These are phyloP conservation scores for Geotrichum klebahnii DNA, from an alignment of 1,139 yeast genomes.

Conservation along the genomic window DNA sequence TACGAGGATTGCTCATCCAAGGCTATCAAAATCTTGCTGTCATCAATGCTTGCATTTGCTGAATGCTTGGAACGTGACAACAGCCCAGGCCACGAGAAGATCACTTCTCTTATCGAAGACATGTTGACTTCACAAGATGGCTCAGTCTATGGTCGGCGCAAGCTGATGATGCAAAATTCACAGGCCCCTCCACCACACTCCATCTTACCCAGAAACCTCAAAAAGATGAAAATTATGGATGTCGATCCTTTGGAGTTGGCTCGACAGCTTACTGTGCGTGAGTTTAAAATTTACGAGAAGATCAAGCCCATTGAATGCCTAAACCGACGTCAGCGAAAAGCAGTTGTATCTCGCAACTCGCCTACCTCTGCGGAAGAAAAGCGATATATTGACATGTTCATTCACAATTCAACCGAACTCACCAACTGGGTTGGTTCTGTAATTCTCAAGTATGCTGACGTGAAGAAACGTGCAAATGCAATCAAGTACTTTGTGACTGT, in stretches of 20 bases:
- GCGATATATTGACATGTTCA: constrained; percentile 55
- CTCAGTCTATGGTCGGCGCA: constrained; percentile 19
- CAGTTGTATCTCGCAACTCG: constrained; percentile 14
- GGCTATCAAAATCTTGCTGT: constrained; percentile 37
- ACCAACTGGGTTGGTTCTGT: constrained; percentile 81
- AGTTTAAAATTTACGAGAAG: constrained; percentile 61
- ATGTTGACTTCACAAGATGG: constrained; percentile 31
- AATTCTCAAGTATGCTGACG: constrained; percentile 61
- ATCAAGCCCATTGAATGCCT: constrained; percentile 74
- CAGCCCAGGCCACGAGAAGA: constrained; percentile 40
- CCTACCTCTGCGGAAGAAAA: constrained; percentile 19
- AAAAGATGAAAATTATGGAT: constrained; percentile 42
- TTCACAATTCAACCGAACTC: constrained; percentile 74
- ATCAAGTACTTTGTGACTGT: constrained; percentile 74
- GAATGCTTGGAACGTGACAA: constrained; percentile 46
- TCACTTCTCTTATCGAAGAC: constrained; percentile 28
- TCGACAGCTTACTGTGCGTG: constrained; percentile 76
- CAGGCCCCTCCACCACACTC: constrained; percentile 31
- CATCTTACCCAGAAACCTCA: constrained; percentile 30
- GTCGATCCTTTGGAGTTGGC: constrained; percentile 77
- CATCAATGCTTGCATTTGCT: constrained; percentile 56
- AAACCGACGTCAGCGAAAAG: constrained; percentile 57
- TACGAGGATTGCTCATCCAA: constrained; percentile 37
- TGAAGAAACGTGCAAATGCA: constrained; percentile 63
- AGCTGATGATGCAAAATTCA: constrained; percentile 27